Conservation (phyloP, 805 yeast species). For the Kregervanrija delftensis region DNA sequence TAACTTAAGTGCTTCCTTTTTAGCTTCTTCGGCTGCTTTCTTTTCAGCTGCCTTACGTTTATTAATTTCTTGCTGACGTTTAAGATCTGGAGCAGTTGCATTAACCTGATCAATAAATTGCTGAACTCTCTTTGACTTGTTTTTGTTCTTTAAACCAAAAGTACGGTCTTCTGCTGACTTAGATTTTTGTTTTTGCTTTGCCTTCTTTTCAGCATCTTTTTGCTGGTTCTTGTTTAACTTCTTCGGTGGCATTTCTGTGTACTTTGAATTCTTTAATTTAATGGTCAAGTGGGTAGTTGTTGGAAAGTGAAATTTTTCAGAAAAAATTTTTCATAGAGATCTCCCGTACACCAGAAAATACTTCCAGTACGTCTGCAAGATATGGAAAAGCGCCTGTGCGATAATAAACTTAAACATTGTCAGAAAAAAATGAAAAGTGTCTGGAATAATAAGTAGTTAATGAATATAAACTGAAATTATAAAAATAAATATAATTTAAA, state of each 20-base stretch:
- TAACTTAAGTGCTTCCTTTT: slow-evolving; percentile 75
- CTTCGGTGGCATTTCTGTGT: slow-evolving; percentile 38
- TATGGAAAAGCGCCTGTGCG: too few relatives aligned
- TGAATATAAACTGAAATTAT: too few relatives aligned
- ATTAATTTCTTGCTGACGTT: slow-evolving; percentile 40
- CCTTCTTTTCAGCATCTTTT: slow-evolving; percentile 56
- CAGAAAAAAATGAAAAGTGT: too few relatives aligned
- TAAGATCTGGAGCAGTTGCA: slow-evolving; percentile 45
- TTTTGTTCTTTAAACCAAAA: slow-evolving; percentile 92
- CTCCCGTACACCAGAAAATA: too few relatives aligned
- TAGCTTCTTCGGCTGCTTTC: slow-evolving; percentile 87
- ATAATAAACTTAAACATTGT: too few relatives aligned
- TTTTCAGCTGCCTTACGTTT: slow-evolving; percentile 79
- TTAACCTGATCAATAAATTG: slow-evolving; percentile 62
- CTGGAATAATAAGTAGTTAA: too few relatives aligned
- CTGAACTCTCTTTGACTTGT: slow-evolving; percentile 89
- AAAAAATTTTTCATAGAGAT: neutral
- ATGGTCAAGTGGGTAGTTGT: neutral
- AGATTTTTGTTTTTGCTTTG: slow-evolving; percentile 50
- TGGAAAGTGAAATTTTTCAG: neutral
- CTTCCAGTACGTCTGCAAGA: too few relatives aligned
- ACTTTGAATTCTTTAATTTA: slow-evolving; percentile 19
- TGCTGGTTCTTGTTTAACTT: slow-evolving; percentile 42
- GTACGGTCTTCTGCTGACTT: slow-evolving; percentile 77
- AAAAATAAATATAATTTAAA: too few relatives aligned